Evolutionary conservation across 306 rosid genomes (phyloP), one percentile per base, ranked within the genome.

Genomic region (Biancaea sappan): DNA sequence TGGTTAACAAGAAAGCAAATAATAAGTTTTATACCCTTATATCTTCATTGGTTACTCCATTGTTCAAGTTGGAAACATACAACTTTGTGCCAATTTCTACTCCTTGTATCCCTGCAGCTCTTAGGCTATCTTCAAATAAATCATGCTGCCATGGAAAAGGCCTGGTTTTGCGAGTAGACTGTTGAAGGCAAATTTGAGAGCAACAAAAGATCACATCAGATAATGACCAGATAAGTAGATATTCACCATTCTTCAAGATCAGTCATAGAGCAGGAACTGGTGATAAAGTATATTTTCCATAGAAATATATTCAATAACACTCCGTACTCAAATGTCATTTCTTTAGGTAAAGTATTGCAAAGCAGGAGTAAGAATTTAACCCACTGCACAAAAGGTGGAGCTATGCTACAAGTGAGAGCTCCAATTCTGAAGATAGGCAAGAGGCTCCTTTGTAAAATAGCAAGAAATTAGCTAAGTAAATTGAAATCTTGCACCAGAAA

Each of bases 41-140:
- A 78, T 93, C 98, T 83, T 93, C 97, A 83, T 93, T 90, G 82
- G 98, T 89, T 70, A 93, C 98, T 62, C 98, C 98, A 80, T 64
- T 74, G 82, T 93, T 93, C 90, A 93, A 86, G 86, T 89, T 93
- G 74, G 98, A 93, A 78, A 93, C 97, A 84, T 87, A 87, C 77
- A 93, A 83, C 77, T 89, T 93, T 25, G 97, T 87, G 79, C 96
- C 97, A 60, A 89, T 79, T 79, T 93, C 97, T 58, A 93, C 69
- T 72, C 95, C 96, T 51, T 89, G 86, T 74, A 93, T 86, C 63
- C 98, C 98, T 5, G 96, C 90, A 87, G 98, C 98, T 91, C 94
- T 88, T 63, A 93, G 71, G 85, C 98, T 87, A 77, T 93, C 98
- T 85, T 93, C 98, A 73, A 93, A 83, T 81, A 93, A 85, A 83